Conservation (phyloP, 345 rosid genomes). For the Cardamine chenopodiifolia region DNA sequence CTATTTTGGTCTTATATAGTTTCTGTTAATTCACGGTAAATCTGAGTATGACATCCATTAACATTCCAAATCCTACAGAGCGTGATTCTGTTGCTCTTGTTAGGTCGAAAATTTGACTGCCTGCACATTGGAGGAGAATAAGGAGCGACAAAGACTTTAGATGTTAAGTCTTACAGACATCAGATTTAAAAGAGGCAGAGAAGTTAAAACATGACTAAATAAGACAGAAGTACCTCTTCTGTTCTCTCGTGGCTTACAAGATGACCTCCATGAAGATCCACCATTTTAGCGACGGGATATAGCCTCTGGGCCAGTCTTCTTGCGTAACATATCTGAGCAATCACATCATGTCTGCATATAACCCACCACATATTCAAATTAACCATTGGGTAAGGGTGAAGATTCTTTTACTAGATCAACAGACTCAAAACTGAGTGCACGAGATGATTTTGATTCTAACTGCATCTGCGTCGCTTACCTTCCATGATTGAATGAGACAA, state of each 20-base stretch:
- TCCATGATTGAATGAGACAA: slow-evolving; percentile 91
- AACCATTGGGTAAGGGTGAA: neutral
- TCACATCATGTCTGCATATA: slow-evolving; percentile 74
- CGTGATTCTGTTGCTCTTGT: too few species aligned
- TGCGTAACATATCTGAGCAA: slow-evolving; percentile 87
- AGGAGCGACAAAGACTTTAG: neutral
- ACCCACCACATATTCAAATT: slow-evolving; percentile 17
- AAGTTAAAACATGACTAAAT: slow-evolving; percentile 11
- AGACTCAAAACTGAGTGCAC: neutral
- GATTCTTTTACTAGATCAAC: neutral
- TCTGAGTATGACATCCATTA: slow-evolving; percentile 2
- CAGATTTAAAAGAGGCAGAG: neutral
- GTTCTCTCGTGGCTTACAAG: slow-evolving; percentile 91
- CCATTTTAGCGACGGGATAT: slow-evolving; percentile 83
- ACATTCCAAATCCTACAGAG: slow-evolving; percentile 3
- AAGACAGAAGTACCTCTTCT: slow-evolving; percentile 68
- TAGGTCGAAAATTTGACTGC: too few species aligned
- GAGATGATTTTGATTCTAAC: neutral
- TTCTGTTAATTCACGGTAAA: neutral
- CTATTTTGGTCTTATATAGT: neutral
- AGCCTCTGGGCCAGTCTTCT: slow-evolving; percentile 82
- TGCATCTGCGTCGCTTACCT: slow-evolving; percentile 51
- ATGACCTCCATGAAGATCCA: slow-evolving; percentile 97
- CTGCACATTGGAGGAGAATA: neutral
- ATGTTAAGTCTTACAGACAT: neutral